Base-by-base conservation (phyloP, 2,329 filamentous ascomycete species). In the Huntiella omanensis region DNA sequence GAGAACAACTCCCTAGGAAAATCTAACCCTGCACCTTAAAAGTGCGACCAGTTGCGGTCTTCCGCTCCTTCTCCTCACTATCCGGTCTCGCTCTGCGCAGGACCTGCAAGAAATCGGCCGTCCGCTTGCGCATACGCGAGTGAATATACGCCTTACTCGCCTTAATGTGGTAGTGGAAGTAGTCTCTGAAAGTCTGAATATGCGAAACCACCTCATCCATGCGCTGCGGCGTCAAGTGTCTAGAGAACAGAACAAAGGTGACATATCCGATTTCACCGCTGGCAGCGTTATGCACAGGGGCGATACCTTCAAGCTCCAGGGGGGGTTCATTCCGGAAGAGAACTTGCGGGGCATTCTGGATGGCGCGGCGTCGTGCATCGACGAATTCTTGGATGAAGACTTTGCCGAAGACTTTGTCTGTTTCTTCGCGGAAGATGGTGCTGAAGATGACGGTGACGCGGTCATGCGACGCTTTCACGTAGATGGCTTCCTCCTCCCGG, bases 131-230 rank as follows among this genome's bases (percentile, higher is more conserved):
- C 91, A 98, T 98, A 58, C 92, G 77, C 33, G 87, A 92, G 71
- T 98, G 91, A 54, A 98, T 98, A 59, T 95, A 98, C 45, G 92
- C 91, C 71, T 98, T 98, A 52, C 87, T 95, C 28, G 91, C 92
- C 67, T 98, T 98, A 66, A 98, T 98, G 64, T 98, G 91, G 63
- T 99, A 99, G 64, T 99, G 91, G 71, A 99, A 98, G 65, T 98
- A 98, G 60, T 98, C 91, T 54, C 91, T 83, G 83, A 98, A 98
- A 11, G 91, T 99, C 66, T 99, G 92, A 57, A 99, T 96, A 62
- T 98, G 92, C 43, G 87, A 95, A 55, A 99, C 98, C 60, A 92
- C 87, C 54, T 95, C 87, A 50, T 83, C 80, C 67, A 92, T 84
- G 59, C 86, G 77, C 63, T 95, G 85, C 11, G 78, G 77, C 11